Base-by-base conservation (phyloP, 2,329 filamentous ascomycete genomes). In the Pseudogymnoascus sp. region DNA sequence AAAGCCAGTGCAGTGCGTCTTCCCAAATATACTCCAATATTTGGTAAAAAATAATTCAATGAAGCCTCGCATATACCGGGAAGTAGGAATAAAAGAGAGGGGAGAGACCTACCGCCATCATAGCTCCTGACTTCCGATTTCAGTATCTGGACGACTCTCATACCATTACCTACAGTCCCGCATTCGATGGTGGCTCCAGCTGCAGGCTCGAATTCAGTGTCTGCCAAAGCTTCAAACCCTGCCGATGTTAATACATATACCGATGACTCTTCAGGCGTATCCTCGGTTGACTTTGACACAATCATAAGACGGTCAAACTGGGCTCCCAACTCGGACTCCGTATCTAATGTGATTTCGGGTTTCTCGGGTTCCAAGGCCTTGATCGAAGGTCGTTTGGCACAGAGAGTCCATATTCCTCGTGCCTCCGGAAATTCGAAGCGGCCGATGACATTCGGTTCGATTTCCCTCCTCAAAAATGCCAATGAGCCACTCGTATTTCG, bases 191-290 rank as follows among this genome's bases (percentile, higher is more conserved):
- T 97, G 33, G 88, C 85, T 26, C 93, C 95, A 66, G 93, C 91
- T 53, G 91, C 90, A 3, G 89, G 87, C 66, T 99, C 96, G 72
- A 98, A 97, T 71, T 99, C 95, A 0, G 92, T 91, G 40, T 89
- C 91, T 37, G 85, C 85, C 6, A 93, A 81, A 40, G 89, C 85
- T 72, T 92, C 88, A 64, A 96, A 86, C 2, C 86, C 86, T 31
- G 86, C 85, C 1, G 84, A 85, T n/a, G 87, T 89, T 40, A 93
- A 79, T 41, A 85, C 83, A 70, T 93, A 93, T 2, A 96, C 87
- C 62, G 90, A 86, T 0, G 91, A 93, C 46, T 86, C 87, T 74
- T 93, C 90, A 63, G 85, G 87, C 0, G 86, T 88, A 64, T 87
- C 84, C 7, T 85, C 80, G 3, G 68, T 64, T 2, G 74, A 73